These are phyloP conservation scores for Fulvia fulva DNA, from an alignment of 2,329 filamentous ascomycete genomes.

Conservation along the genomic window DNA sequence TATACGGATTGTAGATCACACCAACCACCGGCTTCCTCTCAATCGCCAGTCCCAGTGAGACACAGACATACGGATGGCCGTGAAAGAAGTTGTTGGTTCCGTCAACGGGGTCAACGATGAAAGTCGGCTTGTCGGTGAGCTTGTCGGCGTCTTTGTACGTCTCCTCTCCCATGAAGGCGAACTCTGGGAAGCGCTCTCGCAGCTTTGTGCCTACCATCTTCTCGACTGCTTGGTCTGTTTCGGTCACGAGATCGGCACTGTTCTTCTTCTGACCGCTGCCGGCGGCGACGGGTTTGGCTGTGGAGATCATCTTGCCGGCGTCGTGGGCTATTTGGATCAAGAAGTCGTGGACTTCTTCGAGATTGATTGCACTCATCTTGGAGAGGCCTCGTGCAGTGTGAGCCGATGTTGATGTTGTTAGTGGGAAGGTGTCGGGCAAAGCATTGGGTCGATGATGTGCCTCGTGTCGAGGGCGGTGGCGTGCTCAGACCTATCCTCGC, in stretches of 20 bases:
- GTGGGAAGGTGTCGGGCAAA: not conserved
- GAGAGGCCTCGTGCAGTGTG: not conserved
- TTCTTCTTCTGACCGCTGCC: constrained; percentile 48
- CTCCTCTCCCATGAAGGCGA: constrained; percentile 70
- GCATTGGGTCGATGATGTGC: not conserved
- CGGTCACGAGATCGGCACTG: constrained; percentile 59
- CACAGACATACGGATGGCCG: constrained; percentile 68
- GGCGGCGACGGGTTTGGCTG: constrained; percentile 41
- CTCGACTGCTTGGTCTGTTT: constrained; percentile 61
- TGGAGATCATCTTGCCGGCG: constrained; percentile 45
- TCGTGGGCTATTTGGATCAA: constrained; percentile 44
- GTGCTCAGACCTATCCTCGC: not conserved
- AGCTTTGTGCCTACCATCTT: constrained; percentile 52
- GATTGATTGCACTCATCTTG: constrained; percentile 31
- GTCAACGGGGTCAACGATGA: constrained; percentile 79
- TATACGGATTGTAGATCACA: constrained; percentile 77
- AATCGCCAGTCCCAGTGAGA: constrained; percentile 70
- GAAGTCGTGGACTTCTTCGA: constrained; percentile 48
- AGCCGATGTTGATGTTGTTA: not conserved
- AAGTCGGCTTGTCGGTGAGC: constrained; percentile 67
- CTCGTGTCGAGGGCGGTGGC: not conserved
- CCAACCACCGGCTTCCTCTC: constrained; percentile 61
- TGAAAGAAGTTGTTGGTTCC: constrained; percentile 80
- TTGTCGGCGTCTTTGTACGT: constrained; percentile 63
- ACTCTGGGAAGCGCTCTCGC: constrained; percentile 50